These are phyloP conservation scores for Pseudevernia furfuracea DNA, from an alignment of 495 filamentous ascomycete genomes.

Conservation along the genomic window DNA sequence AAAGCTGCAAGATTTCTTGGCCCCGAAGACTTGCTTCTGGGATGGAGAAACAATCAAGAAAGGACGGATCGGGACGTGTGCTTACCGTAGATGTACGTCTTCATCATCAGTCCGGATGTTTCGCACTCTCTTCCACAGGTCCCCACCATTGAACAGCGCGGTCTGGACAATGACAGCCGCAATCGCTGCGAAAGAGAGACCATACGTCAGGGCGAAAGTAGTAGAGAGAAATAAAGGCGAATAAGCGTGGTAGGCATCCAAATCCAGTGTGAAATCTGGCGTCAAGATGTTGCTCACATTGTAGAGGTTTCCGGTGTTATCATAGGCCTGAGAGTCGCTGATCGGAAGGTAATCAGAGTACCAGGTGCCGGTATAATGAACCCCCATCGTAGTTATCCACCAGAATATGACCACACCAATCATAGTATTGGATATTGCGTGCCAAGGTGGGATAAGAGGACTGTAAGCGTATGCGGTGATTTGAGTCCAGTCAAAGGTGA, in stretches of 20 bases:
- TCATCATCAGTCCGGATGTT: constrained; percentile 47
- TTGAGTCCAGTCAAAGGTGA: constrained; percentile 65
- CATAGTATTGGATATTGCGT: constrained; percentile 53
- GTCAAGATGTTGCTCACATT: constrained; percentile 48
- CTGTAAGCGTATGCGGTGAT: constrained; percentile 58
- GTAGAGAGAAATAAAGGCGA: constrained; percentile 57
- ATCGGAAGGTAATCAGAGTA: constrained; percentile 50
- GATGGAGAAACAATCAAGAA: no score
- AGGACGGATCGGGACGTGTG: not conserved
- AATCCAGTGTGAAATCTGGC: constrained; percentile 47
- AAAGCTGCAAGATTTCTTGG: not conserved
- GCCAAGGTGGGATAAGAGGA: constrained; percentile 62
- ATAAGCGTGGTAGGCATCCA: constrained; percentile 46
- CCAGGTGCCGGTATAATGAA: constrained; percentile 47
- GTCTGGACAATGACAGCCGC: constrained; percentile 49
- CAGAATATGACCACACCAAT: constrained; percentile 49
- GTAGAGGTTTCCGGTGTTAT: constrained; percentile 48
- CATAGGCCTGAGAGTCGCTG: constrained; percentile 48
- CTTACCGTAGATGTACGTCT: constrained; percentile 49
- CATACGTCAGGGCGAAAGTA: constrained; percentile 51
- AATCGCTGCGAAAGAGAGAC: constrained; percentile 53
- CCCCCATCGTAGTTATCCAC: constrained; percentile 43
- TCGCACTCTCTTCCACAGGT: constrained; percentile 46
- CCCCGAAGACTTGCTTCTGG: not conserved
- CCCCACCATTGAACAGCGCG: constrained; percentile 47